These are phyloP conservation scores for Smallanthus sonchifolius DNA, from an alignment of 129 eudicot species.

Conservation along the genomic window DNA sequence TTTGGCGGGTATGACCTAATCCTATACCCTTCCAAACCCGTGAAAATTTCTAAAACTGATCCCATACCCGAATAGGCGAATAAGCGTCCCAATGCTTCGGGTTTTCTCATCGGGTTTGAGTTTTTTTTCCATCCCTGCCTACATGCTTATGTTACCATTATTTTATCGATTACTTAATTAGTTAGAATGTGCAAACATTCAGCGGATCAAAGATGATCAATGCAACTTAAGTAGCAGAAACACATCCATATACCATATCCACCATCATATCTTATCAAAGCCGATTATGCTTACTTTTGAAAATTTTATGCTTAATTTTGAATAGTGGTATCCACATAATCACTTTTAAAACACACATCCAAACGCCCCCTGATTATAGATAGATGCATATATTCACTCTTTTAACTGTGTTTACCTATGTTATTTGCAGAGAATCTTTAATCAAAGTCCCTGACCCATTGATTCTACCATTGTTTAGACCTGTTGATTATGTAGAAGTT, in stretches of 20 bases:
- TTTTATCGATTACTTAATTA: too few relatives aligned
- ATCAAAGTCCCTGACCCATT: constrained; percentile 92
- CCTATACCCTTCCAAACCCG: too few relatives aligned
- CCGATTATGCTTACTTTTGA: not conserved
- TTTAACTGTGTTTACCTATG: constrained; percentile 8
- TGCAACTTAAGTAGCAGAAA: not conserved
- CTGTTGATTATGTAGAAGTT: constrained; percentile 89
- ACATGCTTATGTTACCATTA: too few relatives aligned
- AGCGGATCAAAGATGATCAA: not conserved
- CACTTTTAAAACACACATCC: not conserved
- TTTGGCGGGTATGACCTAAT: too few relatives aligned
- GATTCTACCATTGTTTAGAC: constrained; percentile 81
- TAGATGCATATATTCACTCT: not conserved
- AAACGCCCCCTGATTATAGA: not conserved
- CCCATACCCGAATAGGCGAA: too few relatives aligned
- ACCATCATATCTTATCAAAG: not conserved
- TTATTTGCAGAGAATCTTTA: constrained; percentile 79
- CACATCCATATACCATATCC: not conserved
- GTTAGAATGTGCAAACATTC: too few relatives aligned
- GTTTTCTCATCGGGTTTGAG: too few relatives aligned
- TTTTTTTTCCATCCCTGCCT: too few relatives aligned
- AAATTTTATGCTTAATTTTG: not conserved
- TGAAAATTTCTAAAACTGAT: too few relatives aligned
- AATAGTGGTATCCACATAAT: not conserved
- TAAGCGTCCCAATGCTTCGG: too few relatives aligned